phyloP scores from a whole-genome alignment of 495 filamentous ascomycete species.

The Hyaloscypha variabilis region DNA sequence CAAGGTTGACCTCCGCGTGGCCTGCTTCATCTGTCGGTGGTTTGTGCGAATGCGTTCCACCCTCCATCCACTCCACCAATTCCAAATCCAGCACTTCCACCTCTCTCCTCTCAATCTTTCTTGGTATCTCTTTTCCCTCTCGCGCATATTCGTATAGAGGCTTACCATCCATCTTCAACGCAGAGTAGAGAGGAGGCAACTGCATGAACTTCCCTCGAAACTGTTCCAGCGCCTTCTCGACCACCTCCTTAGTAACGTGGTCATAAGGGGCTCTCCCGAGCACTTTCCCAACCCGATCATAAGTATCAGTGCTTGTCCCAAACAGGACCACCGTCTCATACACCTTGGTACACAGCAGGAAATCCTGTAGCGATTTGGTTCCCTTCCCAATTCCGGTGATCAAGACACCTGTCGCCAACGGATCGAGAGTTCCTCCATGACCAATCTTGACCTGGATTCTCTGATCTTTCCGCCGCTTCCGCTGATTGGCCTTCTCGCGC shows the following conservation, averaged over 20 bases:
- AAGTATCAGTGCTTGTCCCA: slow-evolving; percentile 89
- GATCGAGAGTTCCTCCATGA: slow-evolving; percentile 95
- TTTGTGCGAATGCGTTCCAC: slow-evolving; percentile 71
- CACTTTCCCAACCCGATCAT: slow-evolving; percentile 83
- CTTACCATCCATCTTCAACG: slow-evolving; percentile 88
- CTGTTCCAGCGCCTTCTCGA: slow-evolving; percentile 72
- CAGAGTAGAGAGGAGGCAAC: slow-evolving; percentile 89
- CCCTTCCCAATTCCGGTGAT: slow-evolving; percentile 85
- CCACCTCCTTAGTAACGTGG: slow-evolving; percentile 74
- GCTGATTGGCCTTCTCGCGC: slow-evolving; percentile 56
- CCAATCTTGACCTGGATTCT: slow-evolving; percentile 84
- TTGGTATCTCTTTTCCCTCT: slow-evolving; percentile 79
- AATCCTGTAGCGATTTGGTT: slow-evolving; percentile 77
- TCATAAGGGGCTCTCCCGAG: slow-evolving; percentile 71
- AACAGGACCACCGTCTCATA: slow-evolving; percentile 92
- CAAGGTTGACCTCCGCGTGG: slow-evolving; percentile 69
- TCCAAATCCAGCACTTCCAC: slow-evolving; percentile 78
- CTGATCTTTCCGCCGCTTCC: slow-evolving; percentile 52
- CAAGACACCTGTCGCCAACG: slow-evolving; percentile 89
- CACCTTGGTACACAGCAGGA: slow-evolving; percentile 85
- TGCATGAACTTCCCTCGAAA: slow-evolving; percentile 91
- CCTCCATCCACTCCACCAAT: slow-evolving; percentile 85
- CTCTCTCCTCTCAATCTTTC: slow-evolving; percentile 78
- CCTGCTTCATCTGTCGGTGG: slow-evolving; percentile 78
- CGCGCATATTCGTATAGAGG: slow-evolving; percentile 94